These are phyloP conservation scores for Pseudoneurospora amorphoporcata DNA, from an alignment of 495 filamentous ascomycete genomes.

Conservation along the genomic window DNA sequence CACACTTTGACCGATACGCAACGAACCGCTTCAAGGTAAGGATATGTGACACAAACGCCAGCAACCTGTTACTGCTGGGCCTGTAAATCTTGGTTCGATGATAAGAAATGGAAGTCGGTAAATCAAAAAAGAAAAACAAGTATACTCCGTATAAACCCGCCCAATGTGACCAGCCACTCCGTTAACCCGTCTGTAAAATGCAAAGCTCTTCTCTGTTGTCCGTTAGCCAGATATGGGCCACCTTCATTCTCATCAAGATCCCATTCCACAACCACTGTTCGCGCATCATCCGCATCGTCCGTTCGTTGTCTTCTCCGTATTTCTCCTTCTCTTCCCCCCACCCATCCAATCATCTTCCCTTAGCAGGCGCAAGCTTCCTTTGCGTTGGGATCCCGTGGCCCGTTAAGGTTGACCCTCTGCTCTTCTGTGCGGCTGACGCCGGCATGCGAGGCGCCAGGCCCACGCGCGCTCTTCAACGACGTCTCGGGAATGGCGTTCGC, in stretches of 20 bases:
- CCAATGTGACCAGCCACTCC: conserved; percentile 6
- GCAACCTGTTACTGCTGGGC: not conserved
- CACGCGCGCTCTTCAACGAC: conserved; percentile 77
- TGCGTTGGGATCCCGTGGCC: conserved; percentile 47
- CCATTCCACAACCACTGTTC: not conserved
- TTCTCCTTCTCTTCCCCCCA: not conserved
- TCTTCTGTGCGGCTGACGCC: conserved; percentile 44
- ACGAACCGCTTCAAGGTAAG: not conserved
- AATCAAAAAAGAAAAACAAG: conserved; percentile 1
- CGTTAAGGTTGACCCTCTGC: conserved; percentile 61
- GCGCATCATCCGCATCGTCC: not conserved
- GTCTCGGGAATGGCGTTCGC: conserved; percentile 95
- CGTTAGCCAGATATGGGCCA: not conserved
- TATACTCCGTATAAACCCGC: conserved; percentile 8
- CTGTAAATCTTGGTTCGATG: not conserved
- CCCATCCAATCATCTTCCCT: not conserved
- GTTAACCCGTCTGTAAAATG: not conserved
- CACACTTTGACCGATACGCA: not conserved
- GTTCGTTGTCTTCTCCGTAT: not conserved
- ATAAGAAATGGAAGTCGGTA: not conserved
- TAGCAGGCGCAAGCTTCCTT: conserved; percentile 94
- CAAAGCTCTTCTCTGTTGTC: not conserved
- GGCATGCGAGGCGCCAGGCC: conserved; percentile 49
- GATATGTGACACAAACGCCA: not conserved
- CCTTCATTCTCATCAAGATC: not conserved